A percentile compares a stretch with the other conserved stretches of the same genome.
Conservation (phyloP, 2,329 filamentous ascomycete genomes). For the Fusarium praegraminearum region DNA sequence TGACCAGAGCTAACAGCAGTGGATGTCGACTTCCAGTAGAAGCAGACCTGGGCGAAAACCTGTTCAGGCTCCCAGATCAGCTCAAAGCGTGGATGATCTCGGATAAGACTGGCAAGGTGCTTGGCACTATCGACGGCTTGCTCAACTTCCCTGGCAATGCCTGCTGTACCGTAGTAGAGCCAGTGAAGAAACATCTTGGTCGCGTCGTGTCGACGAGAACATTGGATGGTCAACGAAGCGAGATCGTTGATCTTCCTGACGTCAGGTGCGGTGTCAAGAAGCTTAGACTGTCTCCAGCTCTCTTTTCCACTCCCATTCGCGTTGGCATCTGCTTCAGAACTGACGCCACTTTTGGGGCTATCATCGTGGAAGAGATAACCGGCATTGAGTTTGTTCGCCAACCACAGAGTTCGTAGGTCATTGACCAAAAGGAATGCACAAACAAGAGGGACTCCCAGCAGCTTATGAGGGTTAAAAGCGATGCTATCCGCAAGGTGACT, state of each 20-base stretch:
- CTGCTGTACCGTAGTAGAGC: neutral
- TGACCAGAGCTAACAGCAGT: neutral
- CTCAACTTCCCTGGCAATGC: neutral
- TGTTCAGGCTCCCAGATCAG: neutral
- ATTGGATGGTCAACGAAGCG: neutral
- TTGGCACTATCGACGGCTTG: neutral
- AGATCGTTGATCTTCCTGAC: neutral
- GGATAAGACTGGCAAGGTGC: neutral
- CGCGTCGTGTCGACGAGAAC: slow-evolving; percentile 1
- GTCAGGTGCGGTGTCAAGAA: neutral
- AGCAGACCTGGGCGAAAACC: neutral
- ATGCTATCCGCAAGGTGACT: neutral
- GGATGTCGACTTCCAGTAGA: neutral
- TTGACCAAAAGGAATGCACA: slow-evolving; percentile 4
- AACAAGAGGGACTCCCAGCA: neutral
- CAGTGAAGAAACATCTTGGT: slow-evolving; percentile 4
- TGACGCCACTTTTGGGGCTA: rapidly evolving
- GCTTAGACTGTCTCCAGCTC: neutral
- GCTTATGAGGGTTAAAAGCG: neutral
- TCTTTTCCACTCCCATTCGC: neutral
- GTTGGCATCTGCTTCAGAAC: rapidly evolving
- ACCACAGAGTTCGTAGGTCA: neutral
- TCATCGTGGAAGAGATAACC: neutral
- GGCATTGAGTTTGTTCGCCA: slow-evolving; percentile 1
- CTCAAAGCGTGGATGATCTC: neutral